These are phyloP conservation scores for Hemileccinum rubropunctum DNA, from an alignment of 768 basidiomycete species.

Conservation along the genomic window DNA sequence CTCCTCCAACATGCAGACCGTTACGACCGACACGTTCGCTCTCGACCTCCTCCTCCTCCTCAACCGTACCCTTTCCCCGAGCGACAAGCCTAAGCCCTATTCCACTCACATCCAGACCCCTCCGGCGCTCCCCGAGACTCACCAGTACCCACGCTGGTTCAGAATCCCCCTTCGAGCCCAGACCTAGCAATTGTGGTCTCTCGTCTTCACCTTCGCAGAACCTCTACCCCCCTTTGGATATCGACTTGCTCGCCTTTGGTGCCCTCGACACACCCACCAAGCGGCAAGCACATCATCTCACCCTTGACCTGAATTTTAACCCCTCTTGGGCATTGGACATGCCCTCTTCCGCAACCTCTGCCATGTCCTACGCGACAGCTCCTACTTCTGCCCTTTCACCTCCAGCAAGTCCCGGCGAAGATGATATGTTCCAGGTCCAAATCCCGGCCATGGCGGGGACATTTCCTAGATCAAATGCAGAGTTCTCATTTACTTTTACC, in stretches of 20 bases:
- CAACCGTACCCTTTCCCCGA: constrained; percentile 22
- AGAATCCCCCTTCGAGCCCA: constrained; percentile 19
- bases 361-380: constrained; percentile 24
- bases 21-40: not conserved
- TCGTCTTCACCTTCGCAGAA: not conserved
- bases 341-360: constrained; percentile 15
- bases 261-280: constrained; percentile 8
- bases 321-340: constrained; percentile 15
- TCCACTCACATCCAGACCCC: not conserved
- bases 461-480: constrained; percentile 3
- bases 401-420: constrained; percentile 8
- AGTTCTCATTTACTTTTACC: constrained; percentile 10
- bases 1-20: constrained; percentile 1
- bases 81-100: constrained; percentile 1
- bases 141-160: constrained; percentile 12
- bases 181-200: constrained; percentile 6
- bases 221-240: constrained; percentile 9
- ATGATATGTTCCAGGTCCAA: constrained; percentile 13
- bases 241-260: constrained; percentile 8
- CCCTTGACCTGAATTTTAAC: constrained; percentile 24
- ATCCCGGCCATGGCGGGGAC: not conserved
- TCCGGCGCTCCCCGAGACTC: constrained; percentile 5
- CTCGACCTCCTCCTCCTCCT: constrained; percentile 10
- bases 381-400: constrained; percentile 9
- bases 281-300: constrained; percentile 9